Evolutionary conservation across 192 early-diverging fungal genomes (phyloP), one percentile per base, ranked within the genome.

Genomic region (Coemansia sp.): DNA sequence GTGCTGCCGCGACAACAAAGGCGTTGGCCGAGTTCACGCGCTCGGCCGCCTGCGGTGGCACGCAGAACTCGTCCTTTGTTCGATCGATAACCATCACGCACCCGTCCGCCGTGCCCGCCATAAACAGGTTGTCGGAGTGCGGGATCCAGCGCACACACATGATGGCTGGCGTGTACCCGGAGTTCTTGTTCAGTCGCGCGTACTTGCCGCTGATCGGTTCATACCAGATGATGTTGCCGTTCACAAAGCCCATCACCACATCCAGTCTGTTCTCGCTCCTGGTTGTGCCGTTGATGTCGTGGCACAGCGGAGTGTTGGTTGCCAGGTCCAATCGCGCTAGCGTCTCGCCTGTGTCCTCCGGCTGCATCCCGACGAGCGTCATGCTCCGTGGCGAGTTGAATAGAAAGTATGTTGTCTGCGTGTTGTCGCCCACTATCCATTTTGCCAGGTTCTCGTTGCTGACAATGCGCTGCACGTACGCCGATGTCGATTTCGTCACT

Each of bases 111-210:
- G 89, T 94, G 1, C 92, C 89, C 1, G 85, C 94, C 77, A 96
- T 87, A 74, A 97, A 99, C 69, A 87, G 74, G 38, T 74, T 91
- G 52, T 94, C 92, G 0, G 92, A 93, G 7, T 87, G 91, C 0
- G 97, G 97, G 58, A 97, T 74, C 95, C 97, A 99, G 78, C 88
- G 89, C 5, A 97, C 85, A 73, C 89, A 89, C 8, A 92, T 92
- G 16, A 96, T 91, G 9, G 85, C 76, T 10, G 86, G 82, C 52
- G 86, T 86, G 52, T 95, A 88, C 6, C 85, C 74, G 21, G 88
- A 88, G 86, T 88, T 86, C 68, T 92, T 92, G 72, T 97, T 99
- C 26, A 93, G 71, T 47, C 97, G 76, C 39, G 76, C 76, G 73
- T 94, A 95, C 70, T 94, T 94, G 66, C 93, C 93, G 44, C 89